Base-by-base conservation (phyloP, 139 green algal species). In the Chlorella sp. region DNA sequence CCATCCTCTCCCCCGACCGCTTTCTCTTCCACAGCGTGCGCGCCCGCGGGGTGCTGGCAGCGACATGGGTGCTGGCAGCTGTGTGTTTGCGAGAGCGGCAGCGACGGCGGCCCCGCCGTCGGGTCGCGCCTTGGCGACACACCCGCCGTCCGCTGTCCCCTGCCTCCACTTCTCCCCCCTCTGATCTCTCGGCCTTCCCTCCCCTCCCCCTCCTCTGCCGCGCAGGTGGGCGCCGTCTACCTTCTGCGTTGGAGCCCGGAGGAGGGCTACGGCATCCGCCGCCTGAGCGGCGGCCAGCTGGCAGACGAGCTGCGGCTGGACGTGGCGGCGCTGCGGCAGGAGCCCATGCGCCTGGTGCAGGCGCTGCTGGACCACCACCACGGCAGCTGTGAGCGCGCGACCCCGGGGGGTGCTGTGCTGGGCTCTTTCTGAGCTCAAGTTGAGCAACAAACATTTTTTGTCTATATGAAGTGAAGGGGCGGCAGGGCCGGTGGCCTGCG, bases 281-380 rank as follows among this genome's bases (percentile, higher is more conserved):
- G 50, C 60, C 33, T 87, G 74, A 33, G 64, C 46, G 73, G 71
- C 59, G 40, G 64, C 71, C 33, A 68, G 41, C 45, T 79, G 27
- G 45, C 84, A 64, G 56, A 87, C 23, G 64, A 75, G 58, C 65
- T 77, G 48, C 71, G 77, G 51, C 67, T 86, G 41, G 81, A 80
- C 36, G 67, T 83, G 40, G 77, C 48, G 15, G 50, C 74, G 41
- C 50, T 86, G 66, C 45, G 76, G 46, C n/a, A 21, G 31, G 12
- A 45, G 33, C 74, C 72, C 6, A 41, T 33, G 19, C 17, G 41
- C 17, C 41, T 56, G 64, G 41, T 67, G 35, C 89, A 91, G 71
- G 79, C 81, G 8, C 78, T 86, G 60, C 59, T 92, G 66, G 89
- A 94, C 56, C 89, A 94, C 64, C 86, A 89, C 55, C 86, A 91